Evolutionary conservation across 78 protist genomes (phyloP).

Genomic region (Planoprotostelium fungivorum): DNA sequence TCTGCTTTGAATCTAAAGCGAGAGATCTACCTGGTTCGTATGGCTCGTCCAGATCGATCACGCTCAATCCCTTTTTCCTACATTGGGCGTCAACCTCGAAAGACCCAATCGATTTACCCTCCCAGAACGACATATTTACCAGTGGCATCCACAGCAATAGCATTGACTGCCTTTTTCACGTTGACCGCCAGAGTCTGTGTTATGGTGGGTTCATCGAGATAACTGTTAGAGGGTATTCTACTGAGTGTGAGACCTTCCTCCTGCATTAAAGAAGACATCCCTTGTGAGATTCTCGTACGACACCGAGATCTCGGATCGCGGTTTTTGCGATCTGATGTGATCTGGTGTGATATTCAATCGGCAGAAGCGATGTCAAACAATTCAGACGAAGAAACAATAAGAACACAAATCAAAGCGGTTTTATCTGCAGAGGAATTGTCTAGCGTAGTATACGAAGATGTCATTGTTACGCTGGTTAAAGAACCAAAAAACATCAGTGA

Average conservation of each 20-base stretch:
- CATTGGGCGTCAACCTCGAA: slow-evolving; percentile 14
- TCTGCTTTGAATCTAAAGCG: slow-evolving; percentile 11
- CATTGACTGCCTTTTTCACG: slow-evolving; percentile 38
- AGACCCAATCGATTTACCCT: slow-evolving; percentile 40
- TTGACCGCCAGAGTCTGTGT: slow-evolving; percentile 21
- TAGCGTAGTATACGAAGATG: background rate
- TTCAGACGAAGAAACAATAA: background rate
- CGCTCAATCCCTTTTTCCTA: background rate
- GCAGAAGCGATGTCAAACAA: background rate
- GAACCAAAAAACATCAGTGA: background rate
- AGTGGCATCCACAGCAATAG: slow-evolving; percentile 42
- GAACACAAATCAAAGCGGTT: background rate
- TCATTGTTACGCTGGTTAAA: background rate
- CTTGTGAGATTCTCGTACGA: background rate
- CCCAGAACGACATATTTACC: slow-evolving; percentile 46
- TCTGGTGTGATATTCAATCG: background rate
- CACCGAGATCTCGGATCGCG: background rate
- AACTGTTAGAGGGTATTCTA: too few species aligned
- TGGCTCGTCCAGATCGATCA: background rate
- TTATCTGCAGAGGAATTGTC: background rate
- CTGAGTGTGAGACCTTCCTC: too few species aligned
- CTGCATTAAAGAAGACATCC: background rate
- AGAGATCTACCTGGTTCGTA: background rate
- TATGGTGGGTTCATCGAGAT: background rate
- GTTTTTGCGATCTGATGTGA: background rate